Evolutionary conservation across 176 grass and related monocot genomes (phyloP).

Genomic region (Dactylis glomerata): DNA sequence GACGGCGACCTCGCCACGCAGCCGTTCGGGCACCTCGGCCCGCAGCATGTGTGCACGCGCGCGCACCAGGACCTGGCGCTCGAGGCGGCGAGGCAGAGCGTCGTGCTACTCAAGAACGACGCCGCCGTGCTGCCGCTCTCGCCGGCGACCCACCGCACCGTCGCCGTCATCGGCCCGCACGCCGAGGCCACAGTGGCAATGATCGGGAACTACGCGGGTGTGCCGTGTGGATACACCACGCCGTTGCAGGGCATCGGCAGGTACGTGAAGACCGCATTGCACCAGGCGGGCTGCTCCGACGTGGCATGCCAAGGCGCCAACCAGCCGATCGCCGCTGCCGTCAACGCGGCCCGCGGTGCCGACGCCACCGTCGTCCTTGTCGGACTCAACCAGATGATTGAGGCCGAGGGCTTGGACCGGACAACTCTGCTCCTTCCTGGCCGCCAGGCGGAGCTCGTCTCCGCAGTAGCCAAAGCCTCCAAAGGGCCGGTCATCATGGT

Average conservation of each 20-base stretch:
- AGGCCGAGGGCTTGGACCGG: conserved; percentile 57
- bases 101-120: conserved; percentile 72
- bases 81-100: conserved; percentile 61
- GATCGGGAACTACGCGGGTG: conserved; percentile 87
- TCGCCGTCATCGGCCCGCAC: conserved; percentile 75
- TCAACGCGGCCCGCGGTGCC: conserved; percentile 18
- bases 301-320: conserved; percentile 49
- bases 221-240: conserved; percentile 64
- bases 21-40: conserved; percentile 59
- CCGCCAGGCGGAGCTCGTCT: conserved; percentile 65
- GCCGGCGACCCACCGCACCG: not conserved
- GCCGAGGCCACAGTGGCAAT: conserved; percentile 69
- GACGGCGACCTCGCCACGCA: conserved; percentile 50
- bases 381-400: conserved; percentile 62
- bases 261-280: conserved; percentile 28
- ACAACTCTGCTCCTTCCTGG: conserved; percentile 58
- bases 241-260: conserved; percentile 53
- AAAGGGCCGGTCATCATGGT: conserved; percentile 58
- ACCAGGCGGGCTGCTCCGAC: conserved; percentile 54
- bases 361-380: conserved; percentile 61
- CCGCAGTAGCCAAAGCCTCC: conserved; percentile 55
- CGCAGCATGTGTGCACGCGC: conserved; percentile 51
- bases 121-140: conserved; percentile 38
- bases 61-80: conserved; percentile 59
- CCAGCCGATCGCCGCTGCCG: conserved; percentile 48